These are phyloP conservation scores for Aspergillus eucalypticola DNA, from an alignment of 2,329 filamentous ascomycete species.

Conservation along the genomic window DNA sequence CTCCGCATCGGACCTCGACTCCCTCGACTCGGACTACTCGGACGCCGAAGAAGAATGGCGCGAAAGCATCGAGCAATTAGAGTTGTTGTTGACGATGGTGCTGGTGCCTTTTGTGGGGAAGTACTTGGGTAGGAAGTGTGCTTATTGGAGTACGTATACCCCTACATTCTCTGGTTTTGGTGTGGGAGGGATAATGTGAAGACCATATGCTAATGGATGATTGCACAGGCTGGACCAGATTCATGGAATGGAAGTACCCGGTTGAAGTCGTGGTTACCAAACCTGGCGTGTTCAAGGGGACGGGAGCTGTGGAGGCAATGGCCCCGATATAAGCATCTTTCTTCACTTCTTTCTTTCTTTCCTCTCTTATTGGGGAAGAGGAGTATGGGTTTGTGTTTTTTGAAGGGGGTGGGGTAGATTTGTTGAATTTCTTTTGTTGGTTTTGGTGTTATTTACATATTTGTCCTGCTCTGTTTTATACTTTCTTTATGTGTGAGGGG, in stretches of 20 bases:
- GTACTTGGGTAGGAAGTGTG: slow-evolving; percentile 90
- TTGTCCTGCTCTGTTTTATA: too few relatives aligned
- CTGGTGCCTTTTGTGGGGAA: slow-evolving; percentile 92
- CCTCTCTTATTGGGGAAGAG: background rate
- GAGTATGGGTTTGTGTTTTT: too few relatives aligned
- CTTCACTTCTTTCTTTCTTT: too few relatives aligned
- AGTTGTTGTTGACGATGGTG: slow-evolving; percentile 91
- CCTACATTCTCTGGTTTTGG: too few relatives aligned
- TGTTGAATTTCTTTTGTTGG: too few relatives aligned
- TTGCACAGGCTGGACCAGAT: slow-evolving; percentile 55
- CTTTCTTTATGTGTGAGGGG: too few relatives aligned
- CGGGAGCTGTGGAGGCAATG: slow-evolving; percentile 62
- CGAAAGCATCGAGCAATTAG: slow-evolving; percentile 87
- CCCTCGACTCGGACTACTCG: slow-evolving; percentile 58
- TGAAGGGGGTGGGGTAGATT: too few relatives aligned
- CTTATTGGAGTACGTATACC: slow-evolving; percentile 77
- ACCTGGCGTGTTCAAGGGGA: slow-evolving; percentile 63
- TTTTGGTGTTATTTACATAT: too few relatives aligned
- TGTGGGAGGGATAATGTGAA: background rate
- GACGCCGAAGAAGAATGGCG: slow-evolving; percentile 96
- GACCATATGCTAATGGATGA: background rate
- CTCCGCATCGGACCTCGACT: slow-evolving; percentile 41
- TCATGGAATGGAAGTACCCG: slow-evolving; percentile 92
- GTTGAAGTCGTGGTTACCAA: slow-evolving; percentile 68
- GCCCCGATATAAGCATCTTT: slow-evolving; percentile 36